phyloP scores from a whole-genome alignment of 208 protist species.

The Leishmania aethiopica region DNA sequence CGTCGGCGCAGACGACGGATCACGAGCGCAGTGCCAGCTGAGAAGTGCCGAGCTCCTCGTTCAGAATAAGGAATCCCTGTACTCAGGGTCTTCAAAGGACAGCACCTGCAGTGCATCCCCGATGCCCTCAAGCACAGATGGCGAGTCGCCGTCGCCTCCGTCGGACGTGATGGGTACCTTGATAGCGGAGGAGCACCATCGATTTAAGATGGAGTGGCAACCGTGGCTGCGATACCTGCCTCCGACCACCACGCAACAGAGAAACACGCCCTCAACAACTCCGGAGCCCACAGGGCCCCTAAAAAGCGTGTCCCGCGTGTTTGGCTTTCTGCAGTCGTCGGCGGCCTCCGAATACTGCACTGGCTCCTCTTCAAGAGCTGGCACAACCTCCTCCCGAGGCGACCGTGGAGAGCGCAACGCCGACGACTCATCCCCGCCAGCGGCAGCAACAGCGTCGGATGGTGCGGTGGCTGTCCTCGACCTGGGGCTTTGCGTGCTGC shows the following conservation, averaged over 20 bases:
- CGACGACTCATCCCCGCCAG: not conserved
- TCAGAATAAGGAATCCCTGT: not conserved
- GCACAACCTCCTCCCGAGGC: not conserved
- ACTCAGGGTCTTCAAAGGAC: not conserved
- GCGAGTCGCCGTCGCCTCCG: not conserved
- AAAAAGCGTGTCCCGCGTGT: not conserved
- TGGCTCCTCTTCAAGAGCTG: not conserved
- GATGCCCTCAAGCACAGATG: not conserved
- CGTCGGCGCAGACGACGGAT: not conserved
- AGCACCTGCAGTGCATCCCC: not conserved
- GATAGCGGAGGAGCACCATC: conserved; percentile 3
- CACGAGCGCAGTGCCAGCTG: not conserved
- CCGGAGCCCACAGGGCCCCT: not conserved
- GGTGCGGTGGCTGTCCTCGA: conserved; percentile 2
- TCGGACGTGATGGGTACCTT: not conserved
- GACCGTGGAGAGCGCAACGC: not conserved
- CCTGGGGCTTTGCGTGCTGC: conserved; percentile 10
- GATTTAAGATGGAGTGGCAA: conserved; percentile 3
- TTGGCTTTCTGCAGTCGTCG: not conserved
- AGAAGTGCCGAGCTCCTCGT: not conserved
- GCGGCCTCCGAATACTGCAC: not conserved
- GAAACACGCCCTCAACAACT: no score
- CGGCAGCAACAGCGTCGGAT: not conserved
- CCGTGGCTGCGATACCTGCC: conserved; percentile 26
- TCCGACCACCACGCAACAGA: not conserved